Evolutionary conservation across 495 filamentous ascomycete species (phyloP).

Genomic region (Geoglossum glabrum): DNA sequence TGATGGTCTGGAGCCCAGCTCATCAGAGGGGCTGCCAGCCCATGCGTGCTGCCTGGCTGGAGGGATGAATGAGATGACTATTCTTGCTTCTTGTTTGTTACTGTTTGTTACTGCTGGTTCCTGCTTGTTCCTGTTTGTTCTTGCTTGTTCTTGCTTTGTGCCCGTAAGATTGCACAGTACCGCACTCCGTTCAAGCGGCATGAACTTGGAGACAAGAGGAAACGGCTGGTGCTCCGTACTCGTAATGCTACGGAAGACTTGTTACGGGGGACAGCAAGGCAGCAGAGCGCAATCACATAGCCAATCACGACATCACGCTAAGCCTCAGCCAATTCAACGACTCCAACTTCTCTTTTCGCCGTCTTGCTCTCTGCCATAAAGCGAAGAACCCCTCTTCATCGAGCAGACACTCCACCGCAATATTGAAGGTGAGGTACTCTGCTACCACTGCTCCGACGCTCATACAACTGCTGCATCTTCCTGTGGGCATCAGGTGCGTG

Average conservation of each 20-base stretch:
- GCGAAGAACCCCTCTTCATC: conserved; percentile 10
- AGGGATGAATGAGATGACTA: too few relatives aligned
- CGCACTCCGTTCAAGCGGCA: neutral
- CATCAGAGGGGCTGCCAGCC: neutral
- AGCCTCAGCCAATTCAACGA: conserved; percentile 27
- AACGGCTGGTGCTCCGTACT: too few relatives aligned
- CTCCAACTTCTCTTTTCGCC: conserved; percentile 29
- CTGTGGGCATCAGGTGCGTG: neutral
- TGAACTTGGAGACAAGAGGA: neutral
- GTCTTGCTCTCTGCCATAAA: conserved; percentile 14
- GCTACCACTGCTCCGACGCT: neutral
- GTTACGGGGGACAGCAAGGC: neutral
- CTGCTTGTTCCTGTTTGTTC: too few relatives aligned
- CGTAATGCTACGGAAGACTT: neutral
- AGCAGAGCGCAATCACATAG: neutral
- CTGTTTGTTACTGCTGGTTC: too few relatives aligned
- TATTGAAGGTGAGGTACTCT: neutral
- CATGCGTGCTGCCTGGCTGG: neutral
- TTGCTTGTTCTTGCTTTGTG: neutral
- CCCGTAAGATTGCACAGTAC: neutral
- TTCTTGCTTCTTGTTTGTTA: too few relatives aligned
- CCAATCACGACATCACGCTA: neutral
- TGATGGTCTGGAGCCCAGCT: neutral
- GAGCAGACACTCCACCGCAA: neutral
- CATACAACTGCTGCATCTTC: neutral